Evolutionary conservation across 495 filamentous ascomycete genomes (phyloP).

Genomic region (Aspergillus haitiensis): DNA sequence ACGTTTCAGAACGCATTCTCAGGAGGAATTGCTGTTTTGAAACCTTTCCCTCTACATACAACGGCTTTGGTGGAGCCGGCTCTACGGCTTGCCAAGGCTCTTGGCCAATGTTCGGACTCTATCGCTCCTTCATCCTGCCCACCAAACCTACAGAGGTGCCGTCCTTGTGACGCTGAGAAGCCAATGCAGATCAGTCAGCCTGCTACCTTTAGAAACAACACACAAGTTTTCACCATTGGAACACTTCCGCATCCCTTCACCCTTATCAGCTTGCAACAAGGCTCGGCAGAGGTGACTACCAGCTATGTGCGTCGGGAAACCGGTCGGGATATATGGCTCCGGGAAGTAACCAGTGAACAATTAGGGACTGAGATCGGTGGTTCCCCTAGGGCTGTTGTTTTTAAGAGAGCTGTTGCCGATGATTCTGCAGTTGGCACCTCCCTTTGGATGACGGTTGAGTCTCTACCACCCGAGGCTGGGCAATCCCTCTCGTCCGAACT

Average conservation of each 20-base stretch:
- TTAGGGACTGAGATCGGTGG: conserved; percentile 59
- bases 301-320: conserved; percentile 73
- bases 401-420: conserved; percentile 81
- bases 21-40: conserved; percentile 73
- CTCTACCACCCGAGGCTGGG: conserved; percentile 43
- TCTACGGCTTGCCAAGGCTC: conserved; percentile 64
- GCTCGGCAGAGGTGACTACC: conserved; percentile 56
- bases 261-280: conserved; percentile 58
- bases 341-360: conserved; percentile 66
- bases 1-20: conserved; percentile 80
- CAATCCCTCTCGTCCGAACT: conserved; percentile 43
- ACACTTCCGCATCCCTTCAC: conserved; percentile 91
- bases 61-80: conserved; percentile 70
- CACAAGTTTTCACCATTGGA: conserved; percentile 73
- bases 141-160: conserved; percentile 73
- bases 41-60: conserved; percentile 71
- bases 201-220: conserved; percentile 58
- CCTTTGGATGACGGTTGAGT: conserved; percentile 82
- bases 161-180: conserved; percentile 61
- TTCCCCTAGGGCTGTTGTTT: conserved; percentile 62
- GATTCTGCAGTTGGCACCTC: conserved; percentile 58
- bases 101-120: conserved; percentile 69
- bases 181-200: conserved; percentile 59
- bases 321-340: conserved; percentile 78
- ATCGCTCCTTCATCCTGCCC: conserved; percentile 80